Base-by-base conservation (phyloP, 2,329 filamentous ascomycete species). In the Botrytis paeoniae region DNA sequence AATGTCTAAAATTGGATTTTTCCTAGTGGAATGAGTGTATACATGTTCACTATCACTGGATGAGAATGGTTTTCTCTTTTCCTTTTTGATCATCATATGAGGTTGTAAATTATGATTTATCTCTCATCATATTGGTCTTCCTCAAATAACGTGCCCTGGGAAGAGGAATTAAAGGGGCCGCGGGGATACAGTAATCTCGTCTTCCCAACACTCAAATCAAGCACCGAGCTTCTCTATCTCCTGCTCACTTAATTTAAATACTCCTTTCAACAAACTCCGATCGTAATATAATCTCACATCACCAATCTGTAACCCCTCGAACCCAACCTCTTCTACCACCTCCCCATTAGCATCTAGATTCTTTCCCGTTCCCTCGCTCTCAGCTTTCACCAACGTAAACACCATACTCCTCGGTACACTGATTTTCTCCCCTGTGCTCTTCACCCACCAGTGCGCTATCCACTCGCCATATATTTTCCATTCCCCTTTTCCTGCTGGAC, bases 281-380 rank as follows among this genome's bases (percentile, higher is more conserved):
- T 75, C 74, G 65, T 75, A 74, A 65, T 71, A 73, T 64, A 75
- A 57, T 64, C 54, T 75, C 25, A 73, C 69, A 65, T 75, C 72
- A 32, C 18, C n/a, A 39, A 73, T 73, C 45, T 75, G 68, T 66
- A 75, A 66, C 16, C 73, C 73, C 41, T 73, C 72, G 54, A 75
- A 73, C 5, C 72, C 74, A 18, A 73, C 35, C n/a, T 71, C 69
- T 39, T 61, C 57, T 25, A 60, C 66, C 35, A 29, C 14, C 18
- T 9, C 61, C 5, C 39, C 61, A 35, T 71, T 71, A 7, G 25
- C 69, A 39, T 70, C 59, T 8, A 41, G 10, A 4, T 14, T 16
- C 68, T 37, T 35, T 32, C 61, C 70, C n/a, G 18, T 41, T 25
- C 22, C 62, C 7, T 74, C 71, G 1, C 66, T 71, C 48, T 73